Evolutionary conservation across 2,329 filamentous ascomycete species (phyloP).

Genomic region (Hirsutella rhossiliensis): DNA sequence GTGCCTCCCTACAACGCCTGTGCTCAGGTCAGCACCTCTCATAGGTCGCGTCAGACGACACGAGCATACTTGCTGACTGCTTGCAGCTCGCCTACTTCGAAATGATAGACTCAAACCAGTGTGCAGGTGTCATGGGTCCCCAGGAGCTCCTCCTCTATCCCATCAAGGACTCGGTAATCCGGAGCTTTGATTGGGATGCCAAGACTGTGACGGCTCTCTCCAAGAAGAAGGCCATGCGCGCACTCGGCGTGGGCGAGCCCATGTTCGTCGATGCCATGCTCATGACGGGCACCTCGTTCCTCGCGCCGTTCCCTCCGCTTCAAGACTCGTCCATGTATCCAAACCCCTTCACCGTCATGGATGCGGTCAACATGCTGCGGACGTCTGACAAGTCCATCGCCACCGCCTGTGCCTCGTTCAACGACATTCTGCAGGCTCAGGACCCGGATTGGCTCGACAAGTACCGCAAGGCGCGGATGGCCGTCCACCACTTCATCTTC

Average conservation of each 20-base stretch:
- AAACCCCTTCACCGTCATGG: slow-evolving; percentile 52
- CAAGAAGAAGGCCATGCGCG: slow-evolving; percentile 59
- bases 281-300: slow-evolving; percentile 70
- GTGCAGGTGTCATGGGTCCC: slow-evolving; percentile 70
- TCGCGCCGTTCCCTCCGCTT: slow-evolving; percentile 68
- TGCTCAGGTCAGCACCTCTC: slow-evolving; percentile 55
- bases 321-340: slow-evolving; percentile 44
- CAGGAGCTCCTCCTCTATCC: slow-evolving; percentile 80
- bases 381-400: slow-evolving; percentile 58
- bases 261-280: slow-evolving; percentile 77
- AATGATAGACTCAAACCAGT: slow-evolving; percentile 51
- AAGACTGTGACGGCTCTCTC: slow-evolving; percentile 49
- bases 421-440: slow-evolving; percentile 62
- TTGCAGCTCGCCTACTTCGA: slow-evolving; percentile 62
- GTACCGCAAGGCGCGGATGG: slow-evolving; percentile 76
- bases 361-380: slow-evolving; percentile 67
- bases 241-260: slow-evolving; percentile 52
- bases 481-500: slow-evolving; percentile 77
- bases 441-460: slow-evolving; percentile 71
- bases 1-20: slow-evolving; percentile 82
- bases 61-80: background rate
- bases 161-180: slow-evolving; percentile 62
- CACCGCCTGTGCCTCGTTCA: slow-evolving; percentile 62
- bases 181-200: slow-evolving; percentile 54
- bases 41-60: background rate